These are phyloP conservation scores for Acanthamoeba sp. DNA, from an alignment of 208 protist genomes.

Conservation along the genomic window DNA sequence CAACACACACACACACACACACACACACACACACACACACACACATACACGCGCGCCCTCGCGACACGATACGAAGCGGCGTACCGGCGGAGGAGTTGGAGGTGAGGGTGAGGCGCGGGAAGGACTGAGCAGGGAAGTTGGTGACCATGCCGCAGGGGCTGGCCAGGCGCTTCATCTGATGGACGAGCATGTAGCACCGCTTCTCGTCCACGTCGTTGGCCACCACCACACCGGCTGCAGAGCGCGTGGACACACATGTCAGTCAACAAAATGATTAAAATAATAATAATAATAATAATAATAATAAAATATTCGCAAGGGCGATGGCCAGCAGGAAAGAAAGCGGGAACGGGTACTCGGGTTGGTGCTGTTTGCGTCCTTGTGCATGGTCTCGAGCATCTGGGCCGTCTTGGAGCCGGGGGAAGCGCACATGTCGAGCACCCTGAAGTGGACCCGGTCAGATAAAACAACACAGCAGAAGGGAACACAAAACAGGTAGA, in stretches of 20 bases:
- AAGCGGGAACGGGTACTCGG: background rate
- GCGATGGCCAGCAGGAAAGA: no score
- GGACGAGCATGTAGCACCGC: constrained; percentile 88
- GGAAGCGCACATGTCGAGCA: constrained; percentile 93
- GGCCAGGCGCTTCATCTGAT: constrained; percentile 80
- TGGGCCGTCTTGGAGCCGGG: constrained; percentile 93
- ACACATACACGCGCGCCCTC: background rate
- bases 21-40: no score
- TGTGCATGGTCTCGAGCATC: constrained; percentile 88
- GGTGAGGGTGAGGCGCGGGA: constrained; percentile 75
- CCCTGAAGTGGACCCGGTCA: constrained; percentile 22
- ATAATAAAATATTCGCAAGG: no score
- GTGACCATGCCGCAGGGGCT: constrained; percentile 86
- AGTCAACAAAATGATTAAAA: no score
- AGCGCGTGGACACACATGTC: background rate
- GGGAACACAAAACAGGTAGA: no score
- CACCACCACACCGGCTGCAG: constrained; percentile 85
- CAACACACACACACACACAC: no score
- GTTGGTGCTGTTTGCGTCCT: constrained; percentile 21
- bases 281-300: no score
- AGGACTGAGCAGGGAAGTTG: constrained; percentile 87
- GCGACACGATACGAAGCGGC: background rate
- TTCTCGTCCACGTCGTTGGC: constrained; percentile 91
- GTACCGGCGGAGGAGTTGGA: constrained; percentile 32
- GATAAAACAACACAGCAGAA: no score